Conservation (phyloP, 2,329 filamentous ascomycete species). For the Cryphonectria radicalis region DNA sequence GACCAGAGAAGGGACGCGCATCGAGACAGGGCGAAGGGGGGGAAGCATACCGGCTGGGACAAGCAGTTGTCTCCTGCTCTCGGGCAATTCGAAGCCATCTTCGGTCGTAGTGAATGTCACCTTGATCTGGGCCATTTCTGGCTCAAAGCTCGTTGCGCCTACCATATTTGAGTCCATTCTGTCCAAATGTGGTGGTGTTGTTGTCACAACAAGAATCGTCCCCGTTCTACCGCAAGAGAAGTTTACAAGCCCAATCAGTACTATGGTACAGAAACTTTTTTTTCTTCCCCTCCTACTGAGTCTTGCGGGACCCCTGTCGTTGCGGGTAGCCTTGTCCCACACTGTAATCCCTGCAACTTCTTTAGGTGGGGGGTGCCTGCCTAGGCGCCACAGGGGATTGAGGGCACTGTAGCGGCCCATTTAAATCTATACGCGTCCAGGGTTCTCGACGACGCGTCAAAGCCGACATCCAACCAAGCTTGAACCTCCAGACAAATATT, state of each 20-base stretch:
- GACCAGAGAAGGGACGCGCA: background rate
- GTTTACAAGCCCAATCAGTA: background rate
- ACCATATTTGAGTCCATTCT: conserved; percentile 35
- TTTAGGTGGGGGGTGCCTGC: background rate
- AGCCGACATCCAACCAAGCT: conserved; percentile 25
- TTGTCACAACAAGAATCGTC: conserved; percentile 17
- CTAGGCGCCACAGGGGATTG: background rate
- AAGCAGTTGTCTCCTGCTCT: conserved; percentile 64
- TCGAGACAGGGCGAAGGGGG: conserved; percentile 21
- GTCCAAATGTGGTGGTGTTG: background rate
- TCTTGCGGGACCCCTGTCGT: conserved; percentile 17
- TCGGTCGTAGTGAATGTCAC: conserved; percentile 70
- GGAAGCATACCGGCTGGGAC: conserved; percentile 59
- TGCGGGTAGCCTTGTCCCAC: conserved; percentile 24
- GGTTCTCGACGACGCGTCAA: conserved; percentile 23
- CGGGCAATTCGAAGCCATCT: conserved; percentile 64
- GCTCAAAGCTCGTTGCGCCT: conserved; percentile 34
- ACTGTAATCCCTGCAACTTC: conserved; percentile 5
- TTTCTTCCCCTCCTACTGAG: background rate
- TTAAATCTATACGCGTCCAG: conserved; percentile 18
- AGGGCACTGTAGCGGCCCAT: conserved; percentile 14
- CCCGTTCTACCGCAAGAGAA: background rate
- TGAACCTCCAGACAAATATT: background rate
- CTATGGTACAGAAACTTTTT: conserved; percentile 25
- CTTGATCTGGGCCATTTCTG: conserved; percentile 59